Evolutionary conservation across 2,329 filamentous ascomycete genomes (phyloP).

Genomic region (Alternaria alternata): DNA sequence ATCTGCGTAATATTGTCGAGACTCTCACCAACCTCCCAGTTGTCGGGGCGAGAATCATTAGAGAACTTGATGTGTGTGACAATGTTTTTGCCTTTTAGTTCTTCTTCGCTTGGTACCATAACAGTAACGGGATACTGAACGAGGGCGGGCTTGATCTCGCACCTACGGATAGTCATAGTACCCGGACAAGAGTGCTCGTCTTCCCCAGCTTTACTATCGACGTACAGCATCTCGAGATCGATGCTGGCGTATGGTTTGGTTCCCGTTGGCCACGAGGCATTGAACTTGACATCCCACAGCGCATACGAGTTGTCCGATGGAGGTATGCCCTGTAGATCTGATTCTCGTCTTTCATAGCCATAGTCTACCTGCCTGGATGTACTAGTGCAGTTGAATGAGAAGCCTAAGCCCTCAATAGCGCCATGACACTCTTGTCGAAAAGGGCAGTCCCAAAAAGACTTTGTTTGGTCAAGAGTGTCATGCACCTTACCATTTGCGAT

Average conservation of each 20-base stretch:
- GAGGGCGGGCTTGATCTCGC: constrained; percentile 28
- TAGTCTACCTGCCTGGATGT: constrained; percentile 26
- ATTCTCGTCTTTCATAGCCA: constrained; percentile 25
- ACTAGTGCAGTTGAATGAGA: constrained; percentile 28
- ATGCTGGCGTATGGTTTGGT: constrained; percentile 27
- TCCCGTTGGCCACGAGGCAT: constrained; percentile 16
- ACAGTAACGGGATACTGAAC: constrained; percentile 33
- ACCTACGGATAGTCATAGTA: constrained; percentile 20
- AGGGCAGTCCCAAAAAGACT: constrained; percentile 33
- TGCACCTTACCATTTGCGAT: constrained; percentile 36
- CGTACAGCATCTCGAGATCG: constrained; percentile 29
- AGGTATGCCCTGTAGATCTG: constrained; percentile 2
- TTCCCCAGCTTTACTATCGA: constrained; percentile 23
- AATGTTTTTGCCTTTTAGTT: constrained; percentile 28
- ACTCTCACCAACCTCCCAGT: constrained; percentile 10
- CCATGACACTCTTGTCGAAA: constrained; percentile 32
- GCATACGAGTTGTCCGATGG: constrained; percentile 15
- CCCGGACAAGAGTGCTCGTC: constrained; percentile 25
- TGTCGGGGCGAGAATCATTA: constrained; percentile 9
- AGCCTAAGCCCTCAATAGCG: constrained; percentile 23
- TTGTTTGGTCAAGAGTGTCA: constrained; percentile 18
- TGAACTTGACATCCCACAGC: constrained; percentile 30
- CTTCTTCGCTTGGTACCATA: constrained; percentile 35
- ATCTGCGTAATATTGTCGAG: constrained; percentile 21
- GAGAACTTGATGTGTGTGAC: constrained; percentile 36